A percentile compares a stretch with the other conserved stretches of the same genome.
Conservation (phyloP, 345 rosid genomes). For the Camelina sativa region DNA sequence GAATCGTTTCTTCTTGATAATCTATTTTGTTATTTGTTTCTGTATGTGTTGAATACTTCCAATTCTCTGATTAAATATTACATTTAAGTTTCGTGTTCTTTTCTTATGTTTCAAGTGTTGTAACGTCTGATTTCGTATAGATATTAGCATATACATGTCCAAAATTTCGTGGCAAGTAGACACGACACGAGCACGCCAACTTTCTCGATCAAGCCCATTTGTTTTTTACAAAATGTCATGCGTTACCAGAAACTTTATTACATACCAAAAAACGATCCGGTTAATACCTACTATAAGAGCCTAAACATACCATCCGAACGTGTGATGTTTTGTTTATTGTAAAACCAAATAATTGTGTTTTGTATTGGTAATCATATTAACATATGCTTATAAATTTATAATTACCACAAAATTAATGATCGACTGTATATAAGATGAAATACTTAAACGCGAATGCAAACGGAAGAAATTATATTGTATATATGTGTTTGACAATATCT, state of each 20-base stretch:
- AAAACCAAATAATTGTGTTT: not conserved
- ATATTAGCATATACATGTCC: not conserved
- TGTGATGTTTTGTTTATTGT: conserved; percentile 8
- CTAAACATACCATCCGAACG: not conserved
- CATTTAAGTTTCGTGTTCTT: not conserved
- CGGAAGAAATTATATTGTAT: not conserved
- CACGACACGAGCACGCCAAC: conserved; percentile 23
- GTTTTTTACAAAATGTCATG: conserved; percentile 15
- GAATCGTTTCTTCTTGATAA: not conserved
- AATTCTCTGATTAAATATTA: not conserved
- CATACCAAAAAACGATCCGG: conserved; percentile 5
- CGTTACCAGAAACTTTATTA: conserved; percentile 32
- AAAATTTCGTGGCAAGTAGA: not conserved
- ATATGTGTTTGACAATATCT: not conserved
- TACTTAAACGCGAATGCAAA: not conserved
- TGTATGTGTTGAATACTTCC: not conserved
- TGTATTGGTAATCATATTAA: not conserved
- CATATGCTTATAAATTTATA: not conserved
- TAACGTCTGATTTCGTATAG: conserved; percentile 15
- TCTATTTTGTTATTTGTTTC: not conserved
- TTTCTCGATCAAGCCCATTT: conserved; percentile 8
- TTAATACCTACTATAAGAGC: not conserved
- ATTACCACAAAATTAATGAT: not conserved
- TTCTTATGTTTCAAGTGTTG: conserved; percentile 12
- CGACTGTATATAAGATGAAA: not conserved